phyloP scores from a whole-genome alignment of 768 basidiomycete genomes.

The Mycena amicta region DNA sequence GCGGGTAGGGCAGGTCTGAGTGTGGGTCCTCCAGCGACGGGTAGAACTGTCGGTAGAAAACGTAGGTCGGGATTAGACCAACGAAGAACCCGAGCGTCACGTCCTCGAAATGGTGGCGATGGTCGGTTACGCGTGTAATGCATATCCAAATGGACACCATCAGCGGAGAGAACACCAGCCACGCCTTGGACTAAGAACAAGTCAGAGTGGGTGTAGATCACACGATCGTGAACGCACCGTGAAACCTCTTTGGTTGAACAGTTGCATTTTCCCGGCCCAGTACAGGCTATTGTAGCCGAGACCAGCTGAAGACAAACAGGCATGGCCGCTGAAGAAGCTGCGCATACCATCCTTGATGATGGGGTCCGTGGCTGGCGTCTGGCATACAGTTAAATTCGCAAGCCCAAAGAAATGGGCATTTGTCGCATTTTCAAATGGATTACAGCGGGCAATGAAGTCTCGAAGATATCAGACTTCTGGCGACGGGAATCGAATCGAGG shows the following conservation, averaged over 20 bases:
- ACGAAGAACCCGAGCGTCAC: conserved; percentile 23
- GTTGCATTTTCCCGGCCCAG: conserved; percentile 27
- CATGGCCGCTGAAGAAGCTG: conserved; percentile 32
- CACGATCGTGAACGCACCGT: conserved; percentile 14
- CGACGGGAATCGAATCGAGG: neutral
- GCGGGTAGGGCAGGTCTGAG: conserved; percentile 23
- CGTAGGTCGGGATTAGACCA: conserved; percentile 22
- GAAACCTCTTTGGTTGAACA: conserved; percentile 23
- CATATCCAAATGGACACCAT: conserved; percentile 26
- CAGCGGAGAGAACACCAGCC: conserved; percentile 27
- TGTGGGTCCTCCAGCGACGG: conserved; percentile 26
- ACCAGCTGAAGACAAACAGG: conserved; percentile 25
- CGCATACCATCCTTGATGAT: conserved; percentile 29
- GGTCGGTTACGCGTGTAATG: conserved; percentile 28
- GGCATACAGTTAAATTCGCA: conserved; percentile 25
- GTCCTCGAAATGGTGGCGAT: conserved; percentile 27
- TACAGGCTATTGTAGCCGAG: conserved; percentile 26
- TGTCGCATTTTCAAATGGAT: conserved; percentile 21
- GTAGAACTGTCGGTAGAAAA: conserved; percentile 28
- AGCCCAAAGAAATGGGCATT: conserved; percentile 27
- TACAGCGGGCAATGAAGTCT: conserved; percentile 29
- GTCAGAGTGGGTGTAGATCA: neutral
- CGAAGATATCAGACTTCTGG: neutral
- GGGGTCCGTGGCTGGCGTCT: conserved; percentile 19
- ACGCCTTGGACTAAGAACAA: conserved; percentile 26